Percentiles rank a stretch among this genome's conserved stretches.
Conservation (phyloP, 2,329 filamentous ascomycete species). For the Parascedosporium putredinis region DNA sequence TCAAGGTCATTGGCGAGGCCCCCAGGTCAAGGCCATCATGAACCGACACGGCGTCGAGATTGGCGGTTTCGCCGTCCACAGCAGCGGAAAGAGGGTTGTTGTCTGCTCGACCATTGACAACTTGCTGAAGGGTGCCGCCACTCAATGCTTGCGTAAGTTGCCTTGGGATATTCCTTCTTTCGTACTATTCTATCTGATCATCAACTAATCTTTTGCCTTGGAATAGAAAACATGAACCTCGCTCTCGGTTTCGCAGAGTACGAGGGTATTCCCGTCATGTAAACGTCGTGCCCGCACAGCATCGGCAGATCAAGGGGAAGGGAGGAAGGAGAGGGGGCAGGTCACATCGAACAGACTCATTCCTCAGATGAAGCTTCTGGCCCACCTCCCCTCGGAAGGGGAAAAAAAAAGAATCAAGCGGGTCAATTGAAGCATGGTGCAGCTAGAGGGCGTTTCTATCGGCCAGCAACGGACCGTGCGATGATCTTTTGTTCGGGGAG, state of each 20-base stretch:
- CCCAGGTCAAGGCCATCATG: conserved; percentile 74
- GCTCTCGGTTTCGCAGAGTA: conserved; percentile 83
- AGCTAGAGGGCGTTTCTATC: no score
- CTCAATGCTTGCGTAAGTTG: conserved; percentile 77
- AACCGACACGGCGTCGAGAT: conserved; percentile 86
- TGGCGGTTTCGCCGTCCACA: conserved; percentile 90
- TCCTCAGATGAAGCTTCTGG: no score
- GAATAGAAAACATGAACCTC: conserved; percentile 79
- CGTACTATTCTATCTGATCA: conserved; percentile 8
- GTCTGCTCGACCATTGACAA: conserved; percentile 92
- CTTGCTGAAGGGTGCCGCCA: conserved; percentile 83
- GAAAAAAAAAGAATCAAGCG: no score
- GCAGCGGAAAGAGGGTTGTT: conserved; percentile 81
- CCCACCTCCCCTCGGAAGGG: no score
- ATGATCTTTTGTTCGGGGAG: not conserved
- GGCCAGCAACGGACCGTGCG: not conserved
- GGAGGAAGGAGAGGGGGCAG: not conserved
- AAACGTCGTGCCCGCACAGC: not conserved
- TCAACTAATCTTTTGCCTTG: conserved; percentile 1
- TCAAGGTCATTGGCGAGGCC: conserved; percentile 83
- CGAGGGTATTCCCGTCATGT: conserved; percentile 64
- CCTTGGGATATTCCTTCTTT: no score
- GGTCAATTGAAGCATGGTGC: no score
- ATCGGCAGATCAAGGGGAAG: not conserved
- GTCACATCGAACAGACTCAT: not conserved